Conservation (phyloP, 352 stramenopile genomes). For the Thraustotheca clavata region DNA sequence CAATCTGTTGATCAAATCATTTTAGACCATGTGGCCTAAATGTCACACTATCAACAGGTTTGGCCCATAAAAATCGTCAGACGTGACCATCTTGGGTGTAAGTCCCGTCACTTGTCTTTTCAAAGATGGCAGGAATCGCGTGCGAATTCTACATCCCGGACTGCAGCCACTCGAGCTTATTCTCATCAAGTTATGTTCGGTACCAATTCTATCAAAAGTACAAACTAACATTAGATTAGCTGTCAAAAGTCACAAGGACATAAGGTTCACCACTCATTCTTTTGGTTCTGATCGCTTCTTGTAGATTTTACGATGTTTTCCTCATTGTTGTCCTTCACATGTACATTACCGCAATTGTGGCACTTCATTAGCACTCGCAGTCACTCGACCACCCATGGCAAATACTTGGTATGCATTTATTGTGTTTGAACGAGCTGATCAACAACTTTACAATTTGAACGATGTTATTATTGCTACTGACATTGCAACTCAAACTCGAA, state of each 20-base stretch:
- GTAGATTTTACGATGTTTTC: constrained; percentile 50
- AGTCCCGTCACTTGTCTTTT: not conserved
- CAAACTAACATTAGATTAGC: not conserved
- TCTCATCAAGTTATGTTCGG: constrained; percentile 12
- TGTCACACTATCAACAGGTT: too few species aligned
- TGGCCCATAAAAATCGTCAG: too few species aligned
- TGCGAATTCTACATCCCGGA: constrained; percentile 14
- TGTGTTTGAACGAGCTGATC: not conserved
- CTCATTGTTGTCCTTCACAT: constrained; percentile 44
- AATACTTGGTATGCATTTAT: not conserved
- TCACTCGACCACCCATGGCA: not conserved
- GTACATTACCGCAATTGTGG: constrained; percentile 44
- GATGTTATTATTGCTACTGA: not conserved
- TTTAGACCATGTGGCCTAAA: too few species aligned
- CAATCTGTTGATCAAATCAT: too few species aligned
- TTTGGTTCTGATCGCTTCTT: not conserved
- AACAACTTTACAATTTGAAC: not conserved
- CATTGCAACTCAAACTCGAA: not conserved
- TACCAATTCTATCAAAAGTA: not conserved
- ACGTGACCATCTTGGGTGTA: too few species aligned
- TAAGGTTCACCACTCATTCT: constrained; percentile 26
- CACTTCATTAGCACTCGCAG: too few species aligned
- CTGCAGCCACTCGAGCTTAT: constrained; percentile 6
- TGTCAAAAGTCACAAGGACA: constrained; percentile 17
- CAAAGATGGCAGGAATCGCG: not conserved